Evolutionary conservation across 2,329 filamentous ascomycete genomes (phyloP), one percentile per base, ranked within the genome.

Genomic region (Juglanconis oblonga): DNA sequence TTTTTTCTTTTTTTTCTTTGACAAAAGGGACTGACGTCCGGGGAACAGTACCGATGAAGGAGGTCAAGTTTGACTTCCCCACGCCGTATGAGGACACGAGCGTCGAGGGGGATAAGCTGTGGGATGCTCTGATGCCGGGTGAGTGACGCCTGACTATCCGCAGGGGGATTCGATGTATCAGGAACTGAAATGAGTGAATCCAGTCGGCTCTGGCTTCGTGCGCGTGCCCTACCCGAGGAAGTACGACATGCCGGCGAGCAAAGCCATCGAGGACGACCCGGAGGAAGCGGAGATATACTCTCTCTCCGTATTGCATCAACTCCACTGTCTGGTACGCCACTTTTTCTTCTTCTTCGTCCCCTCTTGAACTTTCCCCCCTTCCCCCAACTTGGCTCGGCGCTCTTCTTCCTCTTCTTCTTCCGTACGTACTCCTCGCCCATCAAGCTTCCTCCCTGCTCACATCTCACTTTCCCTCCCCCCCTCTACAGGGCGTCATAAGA

Each of bases 231-330:
- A 51, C 42, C 61, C 61, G n/a, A 53, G 57, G 11, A 32, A 40
- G 11, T 62, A 57, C 45, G 57, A 62, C 10, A 62, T 62, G 61
- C 61, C 57, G 0, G 53, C 50, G 3, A 60, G 57, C 38, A 62
- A 60, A 38, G 31, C 61, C 38, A 62, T 62, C 29, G 54, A 62
- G 17, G 53, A 42, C 24, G 61, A 62, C 14, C 44, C 53, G 4
- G 61, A 62, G 5, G 49, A 57, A 31, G 57, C 61, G 1, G 61
- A 62, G 61, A 62, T 57, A 17, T 62, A 63, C 52, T 63, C 61
- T 11, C 51, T 62, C 10, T 62, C 61, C 13, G 61, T 48, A 3
- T 47, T 61, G 47, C 61, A 63, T 32, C 61, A 63, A 31, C 40
- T 63, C 2, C 61, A 63, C 31, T 63, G 61, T 32, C 36, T 61